These are phyloP conservation scores for Candida sithepensis DNA, from an alignment of 805 yeast species.

Conservation along the genomic window DNA sequence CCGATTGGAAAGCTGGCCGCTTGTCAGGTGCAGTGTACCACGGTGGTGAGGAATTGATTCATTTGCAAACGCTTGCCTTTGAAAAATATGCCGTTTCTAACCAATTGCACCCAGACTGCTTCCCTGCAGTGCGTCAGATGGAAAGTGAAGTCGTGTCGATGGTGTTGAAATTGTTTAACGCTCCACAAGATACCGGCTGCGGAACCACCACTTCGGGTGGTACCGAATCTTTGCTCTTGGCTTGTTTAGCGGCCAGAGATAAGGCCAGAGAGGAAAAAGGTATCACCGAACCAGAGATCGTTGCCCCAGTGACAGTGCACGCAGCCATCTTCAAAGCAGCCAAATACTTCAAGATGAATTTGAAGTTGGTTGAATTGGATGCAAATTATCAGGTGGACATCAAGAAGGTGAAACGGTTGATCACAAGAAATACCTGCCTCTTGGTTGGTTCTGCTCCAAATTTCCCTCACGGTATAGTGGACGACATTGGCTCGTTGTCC, in stretches of 20 bases:
- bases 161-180: conserved; percentile 79
- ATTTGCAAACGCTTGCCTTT: conserved; percentile 74
- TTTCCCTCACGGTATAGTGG: conserved; percentile 94
- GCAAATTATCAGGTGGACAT: conserved; percentile 65
- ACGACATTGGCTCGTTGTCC: conserved; percentile 75
- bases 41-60: conserved; percentile 78
- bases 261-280: conserved; percentile 58
- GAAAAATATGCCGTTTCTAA: conserved; percentile 80
- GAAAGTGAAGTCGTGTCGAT: conserved; percentile 92
- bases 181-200: conserved; percentile 58
- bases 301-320: conserved; percentile 87
- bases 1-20: conserved; percentile 77
- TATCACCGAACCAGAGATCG: conserved; percentile 72
- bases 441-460: conserved; percentile 95
- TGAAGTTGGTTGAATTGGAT: conserved; percentile 77
- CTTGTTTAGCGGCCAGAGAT: conserved; percentile 87
- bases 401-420: conserved; percentile 54
- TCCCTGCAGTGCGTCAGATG: conserved; percentile 95
- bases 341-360: conserved; percentile 79
- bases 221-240: conserved; percentile 83
- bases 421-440: conserved; percentile 77
- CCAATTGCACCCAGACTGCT: conserved; percentile 95
- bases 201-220: conserved; percentile 95
- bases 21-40: conserved; percentile 97
- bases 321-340: conserved; percentile 96